Conservation (phyloP, 139 green algal species). For the Coelastrella sp. region DNA sequence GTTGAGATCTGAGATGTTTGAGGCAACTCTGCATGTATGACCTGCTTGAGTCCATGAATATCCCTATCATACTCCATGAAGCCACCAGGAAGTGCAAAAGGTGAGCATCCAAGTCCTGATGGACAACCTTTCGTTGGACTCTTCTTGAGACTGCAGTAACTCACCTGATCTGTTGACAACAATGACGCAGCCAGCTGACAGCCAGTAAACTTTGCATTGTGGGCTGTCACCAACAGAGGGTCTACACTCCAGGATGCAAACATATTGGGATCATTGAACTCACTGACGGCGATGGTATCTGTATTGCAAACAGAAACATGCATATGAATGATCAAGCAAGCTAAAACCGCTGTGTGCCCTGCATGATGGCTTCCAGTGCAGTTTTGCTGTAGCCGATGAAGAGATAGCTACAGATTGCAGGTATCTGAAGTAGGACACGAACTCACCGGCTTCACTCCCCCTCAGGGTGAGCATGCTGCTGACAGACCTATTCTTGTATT, state of each 20-base stretch:
- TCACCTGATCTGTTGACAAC: slow-evolving; percentile 74
- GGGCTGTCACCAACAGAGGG: slow-evolving; percentile 63
- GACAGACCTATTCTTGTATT: slow-evolving; percentile 55
- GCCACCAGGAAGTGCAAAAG: too few relatives aligned
- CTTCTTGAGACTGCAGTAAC: too few relatives aligned
- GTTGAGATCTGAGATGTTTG: too few relatives aligned
- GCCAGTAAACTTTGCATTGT: slow-evolving; percentile 49
- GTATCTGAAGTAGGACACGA: background rate
- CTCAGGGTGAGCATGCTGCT: slow-evolving; percentile 71
- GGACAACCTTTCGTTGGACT: background rate
- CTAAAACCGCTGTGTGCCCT: too few relatives aligned
- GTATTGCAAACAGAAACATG: background rate
- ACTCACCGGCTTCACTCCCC: slow-evolving; percentile 59
- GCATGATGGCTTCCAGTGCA: too few relatives aligned
- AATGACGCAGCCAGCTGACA: slow-evolving; percentile 72
- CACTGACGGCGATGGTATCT: slow-evolving; percentile 51
- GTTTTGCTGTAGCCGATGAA: too few relatives aligned
- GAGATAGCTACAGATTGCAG: too few relatives aligned
- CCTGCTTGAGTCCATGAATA: too few relatives aligned
- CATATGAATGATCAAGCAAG: background rate
- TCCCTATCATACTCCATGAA: too few relatives aligned
- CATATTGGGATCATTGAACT: slow-evolving; percentile 65
- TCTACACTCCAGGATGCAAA: slow-evolving; percentile 59
- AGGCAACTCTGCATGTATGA: too few relatives aligned
- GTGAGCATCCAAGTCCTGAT: background rate